A percentile compares a stretch with the other conserved stretches of the same genome.
Evolutionary conservation across 2,329 filamentous ascomycete genomes (phyloP).

Genomic region (Tolypocladium amazonense): DNA sequence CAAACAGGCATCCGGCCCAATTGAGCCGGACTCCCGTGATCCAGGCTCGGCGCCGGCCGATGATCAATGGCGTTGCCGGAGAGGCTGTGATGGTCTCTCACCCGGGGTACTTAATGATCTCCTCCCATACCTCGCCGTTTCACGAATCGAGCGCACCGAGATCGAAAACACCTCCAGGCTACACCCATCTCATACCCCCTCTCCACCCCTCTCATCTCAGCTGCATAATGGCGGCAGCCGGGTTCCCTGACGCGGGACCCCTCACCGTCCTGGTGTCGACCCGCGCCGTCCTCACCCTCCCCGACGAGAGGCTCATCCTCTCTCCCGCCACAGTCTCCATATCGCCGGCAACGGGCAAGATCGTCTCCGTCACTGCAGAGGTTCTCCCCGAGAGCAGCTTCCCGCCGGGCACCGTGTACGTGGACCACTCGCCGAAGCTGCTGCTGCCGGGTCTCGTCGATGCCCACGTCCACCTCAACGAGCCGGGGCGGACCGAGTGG

Average conservation of each 20-base stretch:
- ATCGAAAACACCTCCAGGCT: background rate
- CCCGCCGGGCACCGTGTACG: slow-evolving; percentile 60
- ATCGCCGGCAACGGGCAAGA: slow-evolving; percentile 72
- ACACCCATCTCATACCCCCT: background rate
- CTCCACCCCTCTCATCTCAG: background rate
- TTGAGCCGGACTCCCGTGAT: background rate
- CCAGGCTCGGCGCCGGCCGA: slow-evolving; percentile 4
- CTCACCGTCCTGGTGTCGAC: slow-evolving; percentile 74
- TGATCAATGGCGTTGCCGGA: slow-evolving; percentile 4
- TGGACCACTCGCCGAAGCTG: slow-evolving; percentile 74
- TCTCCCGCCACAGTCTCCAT: slow-evolving; percentile 77
- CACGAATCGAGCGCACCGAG: background rate
- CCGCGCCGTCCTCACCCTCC: slow-evolving; percentile 67
- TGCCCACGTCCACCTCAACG: slow-evolving; percentile 94
- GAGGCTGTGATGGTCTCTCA: background rate
- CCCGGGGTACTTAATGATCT: background rate
- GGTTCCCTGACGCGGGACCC: slow-evolving; percentile 18
- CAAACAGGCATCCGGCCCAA: background rate
- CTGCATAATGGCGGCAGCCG: background rate
- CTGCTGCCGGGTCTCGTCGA: slow-evolving; percentile 88
- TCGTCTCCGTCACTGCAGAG: slow-evolving; percentile 61
- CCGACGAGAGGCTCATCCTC: slow-evolving; percentile 48
- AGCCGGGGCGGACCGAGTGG: slow-evolving; percentile 95
- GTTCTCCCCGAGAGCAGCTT: slow-evolving; percentile 70
- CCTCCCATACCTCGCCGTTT: background rate